Conservation (phyloP, 169 alveolate species). For the Plasmodium reichenowi region DNA sequence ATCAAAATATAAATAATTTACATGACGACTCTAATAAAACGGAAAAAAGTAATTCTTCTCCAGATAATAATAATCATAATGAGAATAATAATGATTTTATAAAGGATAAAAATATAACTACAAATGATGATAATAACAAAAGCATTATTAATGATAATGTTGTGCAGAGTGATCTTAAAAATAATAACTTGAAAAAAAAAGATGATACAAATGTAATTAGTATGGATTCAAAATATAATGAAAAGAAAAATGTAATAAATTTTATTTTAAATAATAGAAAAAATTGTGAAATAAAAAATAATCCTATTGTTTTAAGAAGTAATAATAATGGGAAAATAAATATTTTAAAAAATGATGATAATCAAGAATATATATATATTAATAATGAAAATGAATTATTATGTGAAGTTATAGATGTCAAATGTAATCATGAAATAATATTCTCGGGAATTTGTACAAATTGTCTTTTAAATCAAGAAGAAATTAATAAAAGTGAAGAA, state of each 20-base stretch:
- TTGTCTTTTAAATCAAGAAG: constrained; percentile 58
- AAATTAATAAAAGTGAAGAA: constrained; percentile 44
- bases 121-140: not conserved
- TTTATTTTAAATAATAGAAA: constrained; percentile 39
- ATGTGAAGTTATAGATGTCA: constrained; percentile 55
- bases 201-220: not conserved
- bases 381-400: constrained; percentile 26
- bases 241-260: constrained; percentile 47
- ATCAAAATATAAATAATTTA: not conserved
- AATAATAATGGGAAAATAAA: constrained; percentile 31
- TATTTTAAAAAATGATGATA: constrained; percentile 23
- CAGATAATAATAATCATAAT: not conserved
- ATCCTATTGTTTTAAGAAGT: constrained; percentile 22
- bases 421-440: constrained; percentile 49
- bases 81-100: not conserved
- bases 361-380: constrained; percentile 42
- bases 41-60: not conserved
- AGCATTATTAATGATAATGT: not conserved
- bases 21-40: not conserved
- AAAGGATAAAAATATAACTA: not conserved
- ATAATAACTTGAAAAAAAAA: not conserved
- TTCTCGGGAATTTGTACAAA: constrained; percentile 68
- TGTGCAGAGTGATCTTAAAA: not conserved
- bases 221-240: not conserved
- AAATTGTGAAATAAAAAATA: constrained; percentile 30